Conservation (phyloP, 2,329 filamentous ascomycete genomes). For the Aspergillus piperis region DNA sequence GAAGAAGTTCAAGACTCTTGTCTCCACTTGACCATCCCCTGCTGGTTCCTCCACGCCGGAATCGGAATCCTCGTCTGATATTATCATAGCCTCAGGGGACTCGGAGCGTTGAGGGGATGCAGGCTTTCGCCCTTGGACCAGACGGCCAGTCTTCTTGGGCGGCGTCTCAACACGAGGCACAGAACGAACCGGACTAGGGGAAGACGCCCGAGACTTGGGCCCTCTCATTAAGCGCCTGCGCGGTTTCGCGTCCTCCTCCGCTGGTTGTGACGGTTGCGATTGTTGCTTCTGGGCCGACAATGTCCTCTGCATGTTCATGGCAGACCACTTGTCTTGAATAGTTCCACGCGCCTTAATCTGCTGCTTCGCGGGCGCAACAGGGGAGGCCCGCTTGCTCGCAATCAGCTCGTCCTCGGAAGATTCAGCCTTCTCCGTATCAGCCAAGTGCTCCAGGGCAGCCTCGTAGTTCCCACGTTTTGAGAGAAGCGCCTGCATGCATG, state of each 20-base stretch:
- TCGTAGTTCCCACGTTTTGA: conserved; percentile 55
- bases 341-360: conserved; percentile 56
- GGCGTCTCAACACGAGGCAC: conserved; percentile 21
- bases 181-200: conserved; percentile 25
- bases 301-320: conserved; percentile 44
- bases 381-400: conserved; percentile 23
- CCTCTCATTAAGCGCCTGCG: conserved; percentile 44
- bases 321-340: conserved; percentile 62
- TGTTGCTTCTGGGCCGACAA: conserved; percentile 22
- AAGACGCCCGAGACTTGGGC: conserved; percentile 32
- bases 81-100: conserved; percentile 40
- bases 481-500: conserved; percentile 54
- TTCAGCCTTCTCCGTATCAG: conserved; percentile 35
- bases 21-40: conserved; percentile 47
- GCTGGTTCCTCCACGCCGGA: conserved; percentile 43
- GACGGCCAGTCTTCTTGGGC: conserved; percentile 37
- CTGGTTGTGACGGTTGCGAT: conserved; percentile 16
- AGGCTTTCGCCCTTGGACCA: conserved; percentile 53
- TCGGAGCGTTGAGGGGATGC: conserved; percentile 34
- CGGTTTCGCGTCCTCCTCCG: conserved; percentile 32
- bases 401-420: conserved; percentile 47
- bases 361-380: conserved; percentile 48
- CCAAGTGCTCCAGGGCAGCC: conserved; percentile 54
- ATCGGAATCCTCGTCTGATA: conserved; percentile 49
- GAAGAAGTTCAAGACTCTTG: conserved; percentile 73